A percentile compares a stretch with the other conserved stretches of the same genome.
Conservation (phyloP, 805 yeast genomes). For the Jamesozyma jinghongensis region DNA sequence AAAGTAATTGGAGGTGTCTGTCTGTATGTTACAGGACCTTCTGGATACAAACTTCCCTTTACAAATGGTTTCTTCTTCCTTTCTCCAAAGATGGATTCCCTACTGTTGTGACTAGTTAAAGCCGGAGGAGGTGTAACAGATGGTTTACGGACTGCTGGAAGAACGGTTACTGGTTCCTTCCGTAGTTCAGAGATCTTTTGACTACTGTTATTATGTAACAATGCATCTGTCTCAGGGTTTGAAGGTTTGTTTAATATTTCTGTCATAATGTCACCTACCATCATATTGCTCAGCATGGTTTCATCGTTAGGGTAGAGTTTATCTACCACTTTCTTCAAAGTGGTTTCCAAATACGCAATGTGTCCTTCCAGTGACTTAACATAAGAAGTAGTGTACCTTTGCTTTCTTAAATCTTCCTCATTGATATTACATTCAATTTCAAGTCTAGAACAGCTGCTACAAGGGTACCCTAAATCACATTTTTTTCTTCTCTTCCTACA, state of each 20-base stretch:
- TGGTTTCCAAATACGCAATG: slow-evolving; percentile 23
- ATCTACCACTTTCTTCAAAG: slow-evolving; percentile 18
- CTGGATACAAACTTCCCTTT: slow-evolving; percentile 30
- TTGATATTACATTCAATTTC: slow-evolving; percentile 39
- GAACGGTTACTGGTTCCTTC: no score
- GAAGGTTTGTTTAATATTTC: neutral
- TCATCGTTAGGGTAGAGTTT: slow-evolving; percentile 15
- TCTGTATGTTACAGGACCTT: slow-evolving; percentile 25
- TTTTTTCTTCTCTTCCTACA: slow-evolving; percentile 34
- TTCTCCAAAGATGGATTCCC: neutral
- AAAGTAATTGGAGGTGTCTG: slow-evolving; percentile 7
- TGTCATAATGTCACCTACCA: slow-evolving; percentile 16
- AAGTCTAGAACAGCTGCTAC: slow-evolving; percentile 38
- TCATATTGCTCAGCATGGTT: slow-evolving; percentile 12
- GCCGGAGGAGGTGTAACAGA: neutral
- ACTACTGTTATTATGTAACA: no score
- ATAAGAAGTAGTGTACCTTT: slow-evolving; percentile 41
- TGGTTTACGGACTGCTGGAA: no score
- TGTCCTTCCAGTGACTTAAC: slow-evolving; percentile 37
- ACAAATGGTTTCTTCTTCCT: slow-evolving; percentile 18
- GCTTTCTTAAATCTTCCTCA: slow-evolving; percentile 42
- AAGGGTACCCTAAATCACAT: slow-evolving; percentile 42
- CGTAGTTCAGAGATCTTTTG: no score
- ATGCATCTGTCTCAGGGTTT: no score
- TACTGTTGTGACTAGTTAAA: neutral